Evolutionary conservation across 2,329 filamentous ascomycete species (phyloP), one percentile per base, ranked within the genome.

Genomic region (Aureobasidium vineae): DNA sequence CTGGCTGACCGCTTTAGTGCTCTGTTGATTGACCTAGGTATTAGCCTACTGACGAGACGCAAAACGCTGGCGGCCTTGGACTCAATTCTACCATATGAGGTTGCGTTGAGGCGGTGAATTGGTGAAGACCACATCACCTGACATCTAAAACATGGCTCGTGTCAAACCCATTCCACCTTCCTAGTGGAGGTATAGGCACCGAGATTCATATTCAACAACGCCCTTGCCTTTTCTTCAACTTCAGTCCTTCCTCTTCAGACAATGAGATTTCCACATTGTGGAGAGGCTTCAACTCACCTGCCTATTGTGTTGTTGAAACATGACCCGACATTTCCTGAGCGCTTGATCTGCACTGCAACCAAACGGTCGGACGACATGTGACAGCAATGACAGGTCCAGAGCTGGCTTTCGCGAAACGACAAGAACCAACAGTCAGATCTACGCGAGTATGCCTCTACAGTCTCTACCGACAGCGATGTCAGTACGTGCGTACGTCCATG

Each of bases 281-380:
- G 38, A 49, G 4, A 33, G n/a, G 10, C 28, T 19, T 16, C 16
- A 26, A 33, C 26, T n/a, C 41, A 47, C 41, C 56, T 61, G 28
- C 41, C 41, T 61, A 38, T 49, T 38, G 31, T 49, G 31, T 26
- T 47, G 19, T 61, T 26, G 28, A 31, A 38, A 61, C 26, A 47
- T 61, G 26, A 11, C 31, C 41, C 45, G 28, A 61, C 21, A 61
- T 16, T 28, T 49, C 57, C 45, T 38, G 57, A 2, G n/a, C 38
- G 36, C 38, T 61, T 36, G 28, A 36, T 47, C 43, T 38, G 57
- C 31, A 36, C 11, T 43, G 40, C 28, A 59, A 31, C 54, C 54
- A 43, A 59, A 59, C 54, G 54, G 54, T 19, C 26, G 26, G 26
- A 59, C 40, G 36, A 56, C 53, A 56, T 56, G 53, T 56, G 53